Conservation (phyloP, 441 rosid species). For the Arabidopsis hybrid region DNA sequence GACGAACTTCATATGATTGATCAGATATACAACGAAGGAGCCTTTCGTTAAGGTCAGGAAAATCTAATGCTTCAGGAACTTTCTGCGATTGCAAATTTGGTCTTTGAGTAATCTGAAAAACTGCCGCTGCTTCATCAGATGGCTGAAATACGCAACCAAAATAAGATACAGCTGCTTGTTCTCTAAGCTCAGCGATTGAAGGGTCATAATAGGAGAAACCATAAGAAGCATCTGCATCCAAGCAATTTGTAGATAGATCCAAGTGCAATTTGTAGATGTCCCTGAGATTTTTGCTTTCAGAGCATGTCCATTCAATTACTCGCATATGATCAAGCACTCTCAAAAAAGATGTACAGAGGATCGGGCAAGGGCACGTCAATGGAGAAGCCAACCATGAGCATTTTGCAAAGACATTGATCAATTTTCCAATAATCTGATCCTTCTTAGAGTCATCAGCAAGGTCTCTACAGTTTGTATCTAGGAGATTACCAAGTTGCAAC, state of each 20-base stretch:
- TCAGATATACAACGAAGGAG: constrained; percentile 69
- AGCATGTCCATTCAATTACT: constrained; percentile 64
- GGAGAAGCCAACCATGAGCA: constrained; percentile 87
- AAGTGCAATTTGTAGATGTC: constrained; percentile 62
- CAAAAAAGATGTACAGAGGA: constrained; percentile 76
- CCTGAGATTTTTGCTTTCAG: constrained; percentile 47
- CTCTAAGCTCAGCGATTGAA: constrained; percentile 78
- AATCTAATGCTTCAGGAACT: constrained; percentile 48
- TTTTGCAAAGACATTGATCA: constrained; percentile 59
- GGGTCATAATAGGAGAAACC: constrained; percentile 79
- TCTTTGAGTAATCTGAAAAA: constrained; percentile 50
- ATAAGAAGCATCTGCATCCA: constrained; percentile 67
- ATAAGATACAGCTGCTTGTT: constrained; percentile 82
- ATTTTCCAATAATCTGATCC: constrained; percentile 76
- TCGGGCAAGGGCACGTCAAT: constrained; percentile 76
- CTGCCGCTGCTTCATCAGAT: constrained; percentile 58
- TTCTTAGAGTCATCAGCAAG: constrained; percentile 76
- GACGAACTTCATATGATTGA: constrained; percentile 90
- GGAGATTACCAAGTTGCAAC: constrained; percentile 82
- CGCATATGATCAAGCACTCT: constrained; percentile 85
- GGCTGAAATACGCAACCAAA: constrained; percentile 78
- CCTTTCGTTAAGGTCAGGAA: constrained; percentile 60
- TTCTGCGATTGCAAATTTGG: constrained; percentile 41
- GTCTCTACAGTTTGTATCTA: constrained; percentile 84
- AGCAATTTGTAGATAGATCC: constrained; percentile 71